Conservation (phyloP, 768 basidiomycete species). For the Leucogyrophana mollusca region DNA sequence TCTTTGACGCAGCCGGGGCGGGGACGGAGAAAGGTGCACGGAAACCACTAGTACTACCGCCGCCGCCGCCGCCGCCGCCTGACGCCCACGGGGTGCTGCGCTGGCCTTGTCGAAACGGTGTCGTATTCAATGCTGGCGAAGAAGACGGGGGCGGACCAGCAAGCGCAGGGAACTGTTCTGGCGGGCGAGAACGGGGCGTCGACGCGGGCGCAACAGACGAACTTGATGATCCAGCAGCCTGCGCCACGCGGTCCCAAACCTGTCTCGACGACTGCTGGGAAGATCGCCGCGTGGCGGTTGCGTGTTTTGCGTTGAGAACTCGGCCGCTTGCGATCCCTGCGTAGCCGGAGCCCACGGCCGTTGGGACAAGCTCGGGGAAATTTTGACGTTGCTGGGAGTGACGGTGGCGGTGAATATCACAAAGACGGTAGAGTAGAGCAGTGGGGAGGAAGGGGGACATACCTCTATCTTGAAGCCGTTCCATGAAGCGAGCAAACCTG, state of each 20-base stretch:
- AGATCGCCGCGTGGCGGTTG: constrained; percentile 53
- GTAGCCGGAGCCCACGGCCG: constrained; percentile 60
- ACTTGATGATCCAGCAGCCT: constrained; percentile 58
- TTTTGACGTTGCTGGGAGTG: constrained; percentile 72
- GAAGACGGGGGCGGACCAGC: constrained; percentile 5
- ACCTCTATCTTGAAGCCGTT: constrained; percentile 86
- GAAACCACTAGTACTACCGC: constrained; percentile 10
- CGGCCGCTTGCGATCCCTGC: constrained; percentile 81
- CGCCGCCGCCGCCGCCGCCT: constrained; percentile 20
- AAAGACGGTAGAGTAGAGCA: not conserved
- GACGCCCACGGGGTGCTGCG: constrained; percentile 66
- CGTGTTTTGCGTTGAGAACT: constrained; percentile 80
- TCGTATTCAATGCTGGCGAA: too few relatives aligned
- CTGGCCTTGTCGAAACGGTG: constrained; percentile 40
- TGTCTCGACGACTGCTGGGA: constrained; percentile 59
- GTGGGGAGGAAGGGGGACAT: not conserved
- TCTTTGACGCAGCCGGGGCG: constrained; percentile 8
- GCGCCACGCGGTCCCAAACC: constrained; percentile 86
- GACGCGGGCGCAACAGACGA: constrained; percentile 21
- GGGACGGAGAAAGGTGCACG: constrained; percentile 23
- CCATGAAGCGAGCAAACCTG: constrained; percentile 73
- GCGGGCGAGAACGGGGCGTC: constrained; percentile 22
- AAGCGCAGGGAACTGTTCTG: constrained; percentile 31
- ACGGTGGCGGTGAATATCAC: not conserved
- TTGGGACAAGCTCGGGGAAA: constrained; percentile 75